Evolutionary conservation across 805 yeast species (phyloP), one percentile per base, ranked within the genome.

Genomic region (Barnettozyma vustinii): DNA sequence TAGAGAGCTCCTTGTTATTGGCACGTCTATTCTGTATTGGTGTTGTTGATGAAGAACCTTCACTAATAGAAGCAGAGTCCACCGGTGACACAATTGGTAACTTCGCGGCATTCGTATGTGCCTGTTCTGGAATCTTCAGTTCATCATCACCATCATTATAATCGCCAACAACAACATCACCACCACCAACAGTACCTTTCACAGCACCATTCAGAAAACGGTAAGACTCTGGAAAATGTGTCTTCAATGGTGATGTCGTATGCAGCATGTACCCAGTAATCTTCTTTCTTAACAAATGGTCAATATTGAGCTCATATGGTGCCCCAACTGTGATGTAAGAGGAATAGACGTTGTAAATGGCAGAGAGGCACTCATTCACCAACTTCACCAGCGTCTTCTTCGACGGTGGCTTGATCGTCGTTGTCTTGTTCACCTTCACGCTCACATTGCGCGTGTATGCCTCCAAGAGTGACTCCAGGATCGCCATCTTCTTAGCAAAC

Each of bases 231-330:
- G 21, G 40, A 42, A 54, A 55, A 26, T 45, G 56, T 20, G 21
- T 45, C 42, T 37, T 54, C 37, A 64, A 44, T 18, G 74, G 72
- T 1, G 75, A 69, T 4, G 61, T 53, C 1, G 76, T 69, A 50
- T 68, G 67, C 7, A 71, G 48, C 60, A 77, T 68, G 0, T 73
- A 62, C 5, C 53, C 51, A 0, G 75, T 65, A 21, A 81, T 74
- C 36, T 69, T 60, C 35, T 68, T 72, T 52, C 81, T 68, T 37
- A 81, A 58, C 9, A 53, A 57, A 57, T 77, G 81, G 52, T 83
- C 84, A 44, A 89, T 79, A 56, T 89, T 89, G 32, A 89, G 67
- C 49, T 82, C 83, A 54, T 73, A 79, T 0, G 91, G 84, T 0
- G 96, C 78, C 16, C 84, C 85, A 18, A 72, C 64, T 15, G 84